Percentiles rank a stretch among this genome's conserved stretches.
Conservation (phyloP, 768 basidiomycete genomes). For the Porpolomopsis calyptriformis region DNA sequence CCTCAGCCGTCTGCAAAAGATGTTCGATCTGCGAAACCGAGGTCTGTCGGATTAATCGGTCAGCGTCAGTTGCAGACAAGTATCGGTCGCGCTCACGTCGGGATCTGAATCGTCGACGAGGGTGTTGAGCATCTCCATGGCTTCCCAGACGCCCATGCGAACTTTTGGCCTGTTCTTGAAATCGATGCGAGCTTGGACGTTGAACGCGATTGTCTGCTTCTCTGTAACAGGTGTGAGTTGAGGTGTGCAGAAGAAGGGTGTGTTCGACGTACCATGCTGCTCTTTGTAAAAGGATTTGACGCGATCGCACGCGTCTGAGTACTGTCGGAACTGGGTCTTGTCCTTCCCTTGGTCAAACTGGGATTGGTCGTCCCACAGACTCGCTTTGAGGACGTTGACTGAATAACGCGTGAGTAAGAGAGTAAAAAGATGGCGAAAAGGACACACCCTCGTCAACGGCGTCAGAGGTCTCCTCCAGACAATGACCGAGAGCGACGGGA, state of each 20-base stretch:
- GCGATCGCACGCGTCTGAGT: conserved; percentile 65
- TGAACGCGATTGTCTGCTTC: conserved; percentile 83
- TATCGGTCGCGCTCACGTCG: conserved; percentile 39
- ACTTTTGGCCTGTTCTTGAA: conserved; percentile 59
- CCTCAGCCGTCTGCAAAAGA: conserved; percentile 84
- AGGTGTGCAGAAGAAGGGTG: not conserved
- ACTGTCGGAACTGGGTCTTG: conserved; percentile 60
- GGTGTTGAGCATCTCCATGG: conserved; percentile 79
- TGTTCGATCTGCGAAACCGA: conserved; percentile 81
- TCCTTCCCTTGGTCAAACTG: conserved; percentile 53
- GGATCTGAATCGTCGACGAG: conserved; percentile 88
- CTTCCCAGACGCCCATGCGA: conserved; percentile 80
- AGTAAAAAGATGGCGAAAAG: not conserved
- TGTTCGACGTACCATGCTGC: conserved; percentile 47
- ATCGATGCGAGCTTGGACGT: conserved; percentile 64
- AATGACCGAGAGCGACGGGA: conserved; percentile 17
- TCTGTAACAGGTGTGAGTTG: conserved; percentile 29
- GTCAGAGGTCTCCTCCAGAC: conserved; percentile 37
- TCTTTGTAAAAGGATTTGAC: conserved; percentile 72
- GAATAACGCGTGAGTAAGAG: not conserved
- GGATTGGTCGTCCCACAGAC: conserved; percentile 46
- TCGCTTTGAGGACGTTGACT: conserved; percentile 66
- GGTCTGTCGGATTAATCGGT: conserved; percentile 39
- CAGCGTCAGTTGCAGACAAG: conserved; percentile 8
- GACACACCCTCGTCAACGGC: conserved; percentile 37